Evolutionary conservation across 768 basidiomycete species (phyloP).

Genomic region (Filobasidium wieringae): DNA sequence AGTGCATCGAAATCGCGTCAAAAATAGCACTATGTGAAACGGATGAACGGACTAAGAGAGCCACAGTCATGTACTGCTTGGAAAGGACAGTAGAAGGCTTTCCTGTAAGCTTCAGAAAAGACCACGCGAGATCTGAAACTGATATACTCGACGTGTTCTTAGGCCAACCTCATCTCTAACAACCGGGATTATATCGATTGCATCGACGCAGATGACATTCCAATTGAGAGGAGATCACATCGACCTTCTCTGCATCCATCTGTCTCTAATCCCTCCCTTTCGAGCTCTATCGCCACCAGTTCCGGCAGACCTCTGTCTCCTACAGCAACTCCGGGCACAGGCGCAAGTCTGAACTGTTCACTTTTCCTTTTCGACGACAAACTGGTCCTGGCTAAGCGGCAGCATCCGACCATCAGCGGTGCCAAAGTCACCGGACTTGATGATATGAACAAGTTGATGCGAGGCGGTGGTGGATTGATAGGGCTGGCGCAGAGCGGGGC

Average conservation of each 20-base stretch:
- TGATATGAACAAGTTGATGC: constrained; percentile 47
- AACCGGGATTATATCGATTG: constrained; percentile 79
- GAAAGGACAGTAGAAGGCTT: constrained; percentile 78
- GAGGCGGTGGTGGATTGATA: constrained; percentile 53
- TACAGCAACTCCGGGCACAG: constrained; percentile 35
- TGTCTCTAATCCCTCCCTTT: constrained; percentile 30
- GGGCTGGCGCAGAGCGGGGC: constrained; percentile 60
- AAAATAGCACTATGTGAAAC: constrained; percentile 84
- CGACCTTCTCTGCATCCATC: constrained; percentile 1
- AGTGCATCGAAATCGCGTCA: constrained; percentile 77
- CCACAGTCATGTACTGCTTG: constrained; percentile 75
- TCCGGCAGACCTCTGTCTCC: constrained; percentile 15
- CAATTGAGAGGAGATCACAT: constrained; percentile 16
- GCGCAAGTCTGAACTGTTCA: constrained; percentile 62
- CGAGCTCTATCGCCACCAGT: constrained; percentile 11
- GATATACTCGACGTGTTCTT: too few species aligned
- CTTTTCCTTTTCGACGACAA: constrained; percentile 92
- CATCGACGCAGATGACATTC: constrained; percentile 76
- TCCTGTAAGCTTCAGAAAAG: constrained; percentile 45
- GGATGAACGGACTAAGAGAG: constrained; percentile 80
- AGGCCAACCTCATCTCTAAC: constrained; percentile 73
- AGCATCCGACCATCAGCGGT: constrained; percentile 30
- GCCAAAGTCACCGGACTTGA: constrained; percentile 45
- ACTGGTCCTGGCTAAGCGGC: constrained; percentile 79
- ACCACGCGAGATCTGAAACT: too few species aligned